These are phyloP conservation scores for Nemania abortiva DNA, from an alignment of 2,329 filamentous ascomycete species.

Conservation along the genomic window DNA sequence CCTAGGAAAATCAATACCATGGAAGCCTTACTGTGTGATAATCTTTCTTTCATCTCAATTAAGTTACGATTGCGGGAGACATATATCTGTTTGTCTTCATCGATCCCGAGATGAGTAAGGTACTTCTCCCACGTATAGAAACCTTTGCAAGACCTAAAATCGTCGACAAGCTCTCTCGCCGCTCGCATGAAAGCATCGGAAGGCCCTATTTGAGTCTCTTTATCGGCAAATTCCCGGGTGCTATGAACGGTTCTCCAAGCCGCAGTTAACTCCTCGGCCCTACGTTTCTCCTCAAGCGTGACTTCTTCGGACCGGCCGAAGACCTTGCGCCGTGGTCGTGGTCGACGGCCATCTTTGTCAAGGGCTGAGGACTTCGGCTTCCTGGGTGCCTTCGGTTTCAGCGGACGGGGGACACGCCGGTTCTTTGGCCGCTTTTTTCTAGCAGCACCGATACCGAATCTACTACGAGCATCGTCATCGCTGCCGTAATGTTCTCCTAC, in stretches of 20 bases:
- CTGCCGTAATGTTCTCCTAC: conserved; percentile 48
- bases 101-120: conserved; percentile 66
- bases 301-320: conserved; percentile 50
- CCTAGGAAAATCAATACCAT: not conserved
- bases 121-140: conserved; percentile 78
- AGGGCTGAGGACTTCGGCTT: conserved; percentile 31
- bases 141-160: conserved; percentile 72
- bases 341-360: conserved; percentile 33
- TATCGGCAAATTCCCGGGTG: conserved; percentile 34
- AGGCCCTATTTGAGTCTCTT: conserved; percentile 55
- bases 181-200: conserved; percentile 67
- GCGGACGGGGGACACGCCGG: conserved; percentile 40
- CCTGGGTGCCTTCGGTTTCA: conserved; percentile 42
- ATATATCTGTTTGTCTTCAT: conserved; percentile 51
- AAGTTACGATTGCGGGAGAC: conserved; percentile 58
- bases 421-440: conserved; percentile 28
- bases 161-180: conserved; percentile 70
- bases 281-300: conserved; percentile 49
- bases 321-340: conserved; percentile 49
- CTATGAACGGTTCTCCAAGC: conserved; percentile 57
- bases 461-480: conserved; percentile 30
- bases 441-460: conserved; percentile 7
- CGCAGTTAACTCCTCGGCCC: conserved; percentile 50
- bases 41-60: conserved; percentile 66
- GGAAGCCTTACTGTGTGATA: conserved; percentile 62